phyloP scores from a whole-genome alignment of 1,139 yeast genomes.

The Debaryomycetaceae sp. region DNA sequence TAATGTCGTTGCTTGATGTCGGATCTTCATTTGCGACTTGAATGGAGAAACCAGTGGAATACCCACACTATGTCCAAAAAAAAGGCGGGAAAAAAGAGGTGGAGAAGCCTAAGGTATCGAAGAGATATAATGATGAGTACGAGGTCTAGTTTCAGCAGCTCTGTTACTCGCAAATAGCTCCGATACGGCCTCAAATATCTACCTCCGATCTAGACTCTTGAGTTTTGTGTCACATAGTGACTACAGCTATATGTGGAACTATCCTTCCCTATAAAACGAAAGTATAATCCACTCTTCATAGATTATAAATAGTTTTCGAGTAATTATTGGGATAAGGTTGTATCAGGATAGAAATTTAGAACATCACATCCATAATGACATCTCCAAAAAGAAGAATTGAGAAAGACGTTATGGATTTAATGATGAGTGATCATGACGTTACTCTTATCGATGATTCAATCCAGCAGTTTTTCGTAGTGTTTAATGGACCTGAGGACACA shows the following conservation, averaged over 20 bases:
- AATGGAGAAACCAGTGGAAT: no score
- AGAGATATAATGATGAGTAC: no score
- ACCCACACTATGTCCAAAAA: no score
- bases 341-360: not conserved
- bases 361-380: slow-evolving; percentile 37
- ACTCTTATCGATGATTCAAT: slow-evolving; percentile 80
- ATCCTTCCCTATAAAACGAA: not conserved
- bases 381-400: slow-evolving; percentile 88
- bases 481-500: slow-evolving; percentile 83
- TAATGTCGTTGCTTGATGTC: no score
- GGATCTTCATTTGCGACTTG: no score
- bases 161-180: no score
- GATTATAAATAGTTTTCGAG: not conserved
- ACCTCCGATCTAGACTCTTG: no score
- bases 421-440: slow-evolving; percentile 94
- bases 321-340: not conserved
- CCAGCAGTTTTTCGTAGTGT: slow-evolving; percentile 86
- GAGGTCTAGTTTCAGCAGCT: no score
- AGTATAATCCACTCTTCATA: not conserved
- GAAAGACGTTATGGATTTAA: slow-evolving; percentile 94
- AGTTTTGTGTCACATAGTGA: not conserved
- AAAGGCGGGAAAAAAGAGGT: no score
- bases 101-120: no score
- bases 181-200: no score
- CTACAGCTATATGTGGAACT: not conserved